Base-by-base conservation (phyloP, 768 basidiomycete genomes). In the Hericium erinaceus region DNA sequence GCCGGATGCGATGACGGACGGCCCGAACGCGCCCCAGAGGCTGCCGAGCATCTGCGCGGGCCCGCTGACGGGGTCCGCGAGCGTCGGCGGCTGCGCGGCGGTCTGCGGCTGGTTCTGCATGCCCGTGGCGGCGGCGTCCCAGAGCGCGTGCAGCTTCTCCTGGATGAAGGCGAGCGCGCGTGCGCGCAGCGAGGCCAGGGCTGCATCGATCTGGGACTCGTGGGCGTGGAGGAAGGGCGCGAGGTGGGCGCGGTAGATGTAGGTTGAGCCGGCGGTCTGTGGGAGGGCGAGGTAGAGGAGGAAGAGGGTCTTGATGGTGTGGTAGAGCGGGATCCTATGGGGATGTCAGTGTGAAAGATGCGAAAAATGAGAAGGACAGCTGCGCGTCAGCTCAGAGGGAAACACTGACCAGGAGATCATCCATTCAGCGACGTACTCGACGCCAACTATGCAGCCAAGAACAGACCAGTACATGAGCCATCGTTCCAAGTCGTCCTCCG, bases 381-480 rank as follows among this genome's bases (percentile, higher is more conserved):
- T 33, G 33, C 33, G 33, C 33, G 33, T 33, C 33, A 37, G 24
- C 13, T 13, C 7, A 44, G 24, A 9, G 33, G 38, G 10, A 15
- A 40, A 20, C 7, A 74, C 86, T 65, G 64, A 91, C 94, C 93
- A 94, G 60, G 84, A 89, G 33, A 95, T 73, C 15, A 86, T 71
- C 91, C 93, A 95, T 65, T 94, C 92, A 9, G 85, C 86, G 26
- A 89, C 75, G 65, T 87, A 88, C 70, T 97, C 94, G 5, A 90
- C 72, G 4, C 82, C 85, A 15, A 93, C 80, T 65, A 93, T 82
- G 66, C 86, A 88, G 2, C 89, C 88, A 2, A 91, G 78, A 0
- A 90, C 88, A n/a, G 84, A 85, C 94, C 95, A 98, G 65, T 97
- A 98, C 90, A 93, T 95, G 55, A 98, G 78, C 93, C 95, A 97